These are phyloP conservation scores for Alternaria solani DNA, from an alignment of 2,329 filamentous ascomycete species.

Conservation along the genomic window DNA sequence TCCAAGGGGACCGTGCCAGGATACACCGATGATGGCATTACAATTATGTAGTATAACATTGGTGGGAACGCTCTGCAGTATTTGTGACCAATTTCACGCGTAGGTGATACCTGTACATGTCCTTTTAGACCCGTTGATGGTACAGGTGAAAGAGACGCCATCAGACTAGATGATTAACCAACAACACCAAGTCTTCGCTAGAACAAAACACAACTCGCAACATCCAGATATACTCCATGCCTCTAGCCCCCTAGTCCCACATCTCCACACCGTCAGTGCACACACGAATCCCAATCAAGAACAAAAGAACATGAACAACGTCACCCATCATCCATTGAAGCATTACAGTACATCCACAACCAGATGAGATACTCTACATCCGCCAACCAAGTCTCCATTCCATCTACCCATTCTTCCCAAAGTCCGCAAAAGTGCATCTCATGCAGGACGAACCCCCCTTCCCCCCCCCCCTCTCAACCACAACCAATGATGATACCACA, in stretches of 20 bases:
- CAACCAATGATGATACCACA: not conserved
- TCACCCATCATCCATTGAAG: slow-evolving; percentile 37
- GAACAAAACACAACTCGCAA: too few relatives aligned
- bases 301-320: not conserved
- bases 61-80: not conserved
- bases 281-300: too few relatives aligned
- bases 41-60: not conserved
- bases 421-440: not conserved
- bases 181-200: too few relatives aligned
- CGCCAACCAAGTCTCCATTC: slow-evolving; percentile 17
- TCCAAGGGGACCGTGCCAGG: not conserved
- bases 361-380: slow-evolving; percentile 3
- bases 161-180: too few relatives aligned
- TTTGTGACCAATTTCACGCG: not conserved
- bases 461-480: not conserved
- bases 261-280: too few relatives aligned
- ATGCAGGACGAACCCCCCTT: not conserved
- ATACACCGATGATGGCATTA: slow-evolving; percentile 1
- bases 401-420: not conserved
- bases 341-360: slow-evolving; percentile 37
- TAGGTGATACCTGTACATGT: slow-evolving; percentile 1
- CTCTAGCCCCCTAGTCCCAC: too few relatives aligned
- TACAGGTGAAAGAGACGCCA: too few relatives aligned
- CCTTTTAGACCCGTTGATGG: not conserved
- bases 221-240: too few relatives aligned